These are phyloP conservation scores for Sporothrix curviconia DNA, from an alignment of 2,329 filamentous ascomycete species.

Conservation along the genomic window DNA sequence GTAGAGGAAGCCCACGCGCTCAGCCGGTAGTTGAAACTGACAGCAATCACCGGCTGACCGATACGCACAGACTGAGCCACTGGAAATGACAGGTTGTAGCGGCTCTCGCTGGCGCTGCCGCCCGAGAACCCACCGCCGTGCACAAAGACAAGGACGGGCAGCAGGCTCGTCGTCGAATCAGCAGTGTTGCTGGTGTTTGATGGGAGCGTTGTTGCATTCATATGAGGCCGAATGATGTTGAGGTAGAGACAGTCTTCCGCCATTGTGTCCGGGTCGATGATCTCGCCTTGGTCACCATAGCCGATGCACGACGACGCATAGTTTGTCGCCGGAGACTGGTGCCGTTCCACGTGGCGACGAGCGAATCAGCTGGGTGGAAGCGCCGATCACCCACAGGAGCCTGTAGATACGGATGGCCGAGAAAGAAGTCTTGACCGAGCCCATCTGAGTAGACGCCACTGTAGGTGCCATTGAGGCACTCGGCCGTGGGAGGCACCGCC, in stretches of 20 bases:
- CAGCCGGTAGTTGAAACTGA: constrained; percentile 41
- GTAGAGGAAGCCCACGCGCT: constrained; percentile 46
- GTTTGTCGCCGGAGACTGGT: background rate
- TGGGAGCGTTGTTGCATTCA: constrained; percentile 21
- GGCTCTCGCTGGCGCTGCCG: constrained; percentile 37
- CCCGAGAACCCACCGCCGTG: constrained; percentile 22
- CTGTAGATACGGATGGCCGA: background rate
- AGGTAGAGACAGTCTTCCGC: background rate
- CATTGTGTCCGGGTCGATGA: too few species aligned
- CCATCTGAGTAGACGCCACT: background rate
- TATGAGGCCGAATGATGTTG: constrained; percentile 20
- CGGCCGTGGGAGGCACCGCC: background rate
- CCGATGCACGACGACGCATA: background rate
- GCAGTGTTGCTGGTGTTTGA: too few species aligned
- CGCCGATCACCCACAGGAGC: background rate
- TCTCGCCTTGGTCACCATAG: background rate
- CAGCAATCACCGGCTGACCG: constrained; percentile 39
- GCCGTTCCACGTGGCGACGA: background rate
- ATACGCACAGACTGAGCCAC: constrained; percentile 39
- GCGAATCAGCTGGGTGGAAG: background rate
- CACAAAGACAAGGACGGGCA: constrained; percentile 49
- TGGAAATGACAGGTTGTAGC: constrained; percentile 55
- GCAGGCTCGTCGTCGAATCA: too few species aligned
- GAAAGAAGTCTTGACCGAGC: background rate
- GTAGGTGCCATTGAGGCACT: background rate